A percentile compares a stretch with the other conserved stretches of the same genome.
These are phyloP conservation scores for Sarcodon aspratus DNA, from an alignment of 768 basidiomycete species.

Conservation along the genomic window DNA sequence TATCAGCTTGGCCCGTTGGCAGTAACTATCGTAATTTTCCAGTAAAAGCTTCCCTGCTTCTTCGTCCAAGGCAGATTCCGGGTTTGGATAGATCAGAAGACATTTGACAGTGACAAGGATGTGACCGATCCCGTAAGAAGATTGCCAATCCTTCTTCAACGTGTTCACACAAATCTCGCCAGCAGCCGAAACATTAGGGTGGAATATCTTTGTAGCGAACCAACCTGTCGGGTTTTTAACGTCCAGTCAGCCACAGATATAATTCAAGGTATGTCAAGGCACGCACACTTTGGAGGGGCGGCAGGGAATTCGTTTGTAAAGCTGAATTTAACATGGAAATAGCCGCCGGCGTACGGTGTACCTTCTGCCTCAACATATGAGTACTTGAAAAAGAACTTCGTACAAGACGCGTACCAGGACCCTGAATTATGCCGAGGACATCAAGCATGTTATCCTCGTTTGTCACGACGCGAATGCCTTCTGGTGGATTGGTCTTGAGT, in stretches of 20 bases:
- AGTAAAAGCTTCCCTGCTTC: constrained; percentile 89
- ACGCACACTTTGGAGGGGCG: constrained; percentile 85
- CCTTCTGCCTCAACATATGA: no score
- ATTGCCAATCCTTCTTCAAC: constrained; percentile 94
- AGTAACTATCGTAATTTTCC: constrained; percentile 85
- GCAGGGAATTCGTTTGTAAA: constrained; percentile 94
- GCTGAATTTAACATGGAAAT: constrained; percentile 67
- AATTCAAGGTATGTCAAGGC: neutral
- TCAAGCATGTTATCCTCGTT: constrained; percentile 85
- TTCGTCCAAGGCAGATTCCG: constrained; percentile 92
- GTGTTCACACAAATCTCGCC: constrained; percentile 98
- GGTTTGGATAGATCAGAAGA: constrained; percentile 92
- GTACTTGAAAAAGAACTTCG: constrained; percentile 5
- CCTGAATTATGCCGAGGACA: constrained; percentile 80
- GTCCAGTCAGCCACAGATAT: neutral
- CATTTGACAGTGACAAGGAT: constrained; percentile 92
- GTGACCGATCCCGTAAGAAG: constrained; percentile 81
- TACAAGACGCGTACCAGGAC: constrained; percentile 62
- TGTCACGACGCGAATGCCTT: constrained; percentile 83
- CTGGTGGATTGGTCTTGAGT: constrained; percentile 72
- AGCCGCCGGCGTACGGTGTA: constrained; percentile 64
- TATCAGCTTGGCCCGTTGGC: constrained; percentile 75
- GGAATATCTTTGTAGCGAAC: constrained; percentile 92
- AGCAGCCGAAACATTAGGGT: constrained; percentile 82
- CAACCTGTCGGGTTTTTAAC: constrained; percentile 44